Evolutionary conservation across 2,329 filamentous ascomycete species (phyloP), one percentile per base, ranked within the genome.

Genomic region (Byssothecium circinans): DNA sequence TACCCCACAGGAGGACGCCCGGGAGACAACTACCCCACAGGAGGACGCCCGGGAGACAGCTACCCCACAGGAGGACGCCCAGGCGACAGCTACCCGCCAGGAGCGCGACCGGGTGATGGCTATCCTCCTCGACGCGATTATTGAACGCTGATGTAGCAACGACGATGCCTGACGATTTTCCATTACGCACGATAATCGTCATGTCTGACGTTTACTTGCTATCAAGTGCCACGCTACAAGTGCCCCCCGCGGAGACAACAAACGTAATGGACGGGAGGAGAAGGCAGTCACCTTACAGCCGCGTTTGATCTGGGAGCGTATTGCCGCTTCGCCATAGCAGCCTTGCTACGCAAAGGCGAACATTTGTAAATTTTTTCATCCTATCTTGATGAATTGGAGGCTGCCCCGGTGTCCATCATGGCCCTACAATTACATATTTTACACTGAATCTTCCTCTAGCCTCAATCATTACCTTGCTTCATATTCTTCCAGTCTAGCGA

Each of bases 331-430:
- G 3, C 20, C 33, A 42, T 20, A 22, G 22, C 30, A 23, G 22
- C 36, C 6, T 18, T 27, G 14, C n/a, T 50, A 44, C 44, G 43
- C 48, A 42, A 43, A 46, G 41, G 45, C 51, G 48, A 62, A 53
- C 38, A 46, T 57, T 52, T 69, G 64, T 69, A 69, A 62, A 69
- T 62, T 65, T 60, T 49, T 53, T 52, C 57, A 55, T 62, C 29
- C 30, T 29, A 14, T 38, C 40, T 12, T 27, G 47, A 41, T 41
- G 47, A 42, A 45, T 46, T 58, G 56, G 50, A 50, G 54, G 57
- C 56, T 58, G 40, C 55, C 52, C 43, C 49, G 54, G 54, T 54
- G 50, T 62, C 58, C 41, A 45, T 58, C 49, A 57, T 47, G 57
- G 50, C 41, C 52, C 47, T 43, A 48, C 47, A 61, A 62, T 64